Conservation (phyloP, 495 filamentous ascomycete species). For the Pyronema omphalodes region DNA sequence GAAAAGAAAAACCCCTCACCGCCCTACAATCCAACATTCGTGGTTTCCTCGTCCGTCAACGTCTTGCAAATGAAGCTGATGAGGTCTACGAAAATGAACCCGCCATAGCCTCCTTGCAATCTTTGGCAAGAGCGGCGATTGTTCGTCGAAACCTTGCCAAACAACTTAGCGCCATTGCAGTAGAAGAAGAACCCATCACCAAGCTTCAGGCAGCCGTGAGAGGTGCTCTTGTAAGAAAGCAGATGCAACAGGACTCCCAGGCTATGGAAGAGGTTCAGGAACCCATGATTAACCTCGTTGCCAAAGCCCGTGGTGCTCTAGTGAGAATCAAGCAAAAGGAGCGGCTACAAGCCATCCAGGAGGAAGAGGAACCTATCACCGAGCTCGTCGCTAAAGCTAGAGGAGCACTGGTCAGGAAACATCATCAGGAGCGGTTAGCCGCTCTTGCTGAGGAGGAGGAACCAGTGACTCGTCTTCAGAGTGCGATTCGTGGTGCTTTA, state of each 20-base stretch:
- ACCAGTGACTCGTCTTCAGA: constrained; percentile 13
- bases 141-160: constrained; percentile 13
- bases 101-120: constrained; percentile 10
- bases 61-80: constrained; percentile 33
- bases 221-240: constrained; percentile 25
- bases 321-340: constrained; percentile 29
- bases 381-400: constrained; percentile 28
- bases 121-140: constrained; percentile 25
- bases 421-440: constrained; percentile 7
- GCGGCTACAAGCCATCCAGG: constrained; percentile 19
- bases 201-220: constrained; percentile 16
- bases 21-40: constrained; percentile 56
- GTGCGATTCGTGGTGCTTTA: constrained; percentile 24
- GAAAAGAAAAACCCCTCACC: constrained; percentile 38
- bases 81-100: constrained; percentile 26
- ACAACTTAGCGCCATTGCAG: constrained; percentile 10
- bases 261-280: constrained; percentile 24
- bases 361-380: constrained; percentile 13
- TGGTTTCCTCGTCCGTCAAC: constrained; percentile 36
- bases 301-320: constrained; percentile 28
- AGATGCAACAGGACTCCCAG: constrained; percentile 24
- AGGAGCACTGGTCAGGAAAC: constrained; percentile 25
- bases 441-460: constrained; percentile 10
- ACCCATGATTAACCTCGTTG: constrained; percentile 24
- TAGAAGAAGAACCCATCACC: constrained; percentile 9